Evolutionary conservation across 2,329 filamentous ascomycete genomes (phyloP), one percentile per base, ranked within the genome.

Genomic region (Penicillium concentricum): DNA sequence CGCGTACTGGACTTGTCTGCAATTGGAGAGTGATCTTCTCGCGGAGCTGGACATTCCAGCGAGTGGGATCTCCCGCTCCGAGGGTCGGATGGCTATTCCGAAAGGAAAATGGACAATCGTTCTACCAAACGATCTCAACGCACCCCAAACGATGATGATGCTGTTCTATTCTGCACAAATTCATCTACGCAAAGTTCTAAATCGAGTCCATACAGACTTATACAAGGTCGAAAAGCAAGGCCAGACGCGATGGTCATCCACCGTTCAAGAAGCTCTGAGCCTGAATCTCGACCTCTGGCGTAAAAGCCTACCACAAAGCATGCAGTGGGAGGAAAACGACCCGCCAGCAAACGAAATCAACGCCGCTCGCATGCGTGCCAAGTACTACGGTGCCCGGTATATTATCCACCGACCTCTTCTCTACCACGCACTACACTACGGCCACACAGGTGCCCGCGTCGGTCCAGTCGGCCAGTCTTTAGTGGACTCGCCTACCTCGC

Each of bases 21-120:
- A 97, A 69, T 81, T 97, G 12, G 93, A 97, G 74, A 96, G 92
- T 73, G 93, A 97, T 72, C 91, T 97, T 44, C 82, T 97, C 45
- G 94, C 94, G 3, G 94, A 99, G 74, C 81, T 97, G 57, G 83
- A 84, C 57, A 76, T 88, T 15, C 84, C 84, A 5, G 78, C 81
- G 1, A 87, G 84, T 67, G 82, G 83, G 2, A 85, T 88, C 30
- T 82, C 82, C 10, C 76, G 78, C 32, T 77, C 82, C 7, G 84
- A 87, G 67, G 75, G 76, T 39, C 70, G 71, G 2, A 76, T 80
- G 56, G 57, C 58, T 8, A 65, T 79, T 9, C 76, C 76, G 4
- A 72, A 72, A 56, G 76, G 72, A 4, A 65, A 66, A 38, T 72
- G 66, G 34, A 72, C 71, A 2, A 66, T 75, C 24, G 60, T 55